Percentiles rank a stretch among this genome's conserved stretches.
Conservation (phyloP, 116 monocot genomes). For the Dioscorea cayenensis region DNA sequence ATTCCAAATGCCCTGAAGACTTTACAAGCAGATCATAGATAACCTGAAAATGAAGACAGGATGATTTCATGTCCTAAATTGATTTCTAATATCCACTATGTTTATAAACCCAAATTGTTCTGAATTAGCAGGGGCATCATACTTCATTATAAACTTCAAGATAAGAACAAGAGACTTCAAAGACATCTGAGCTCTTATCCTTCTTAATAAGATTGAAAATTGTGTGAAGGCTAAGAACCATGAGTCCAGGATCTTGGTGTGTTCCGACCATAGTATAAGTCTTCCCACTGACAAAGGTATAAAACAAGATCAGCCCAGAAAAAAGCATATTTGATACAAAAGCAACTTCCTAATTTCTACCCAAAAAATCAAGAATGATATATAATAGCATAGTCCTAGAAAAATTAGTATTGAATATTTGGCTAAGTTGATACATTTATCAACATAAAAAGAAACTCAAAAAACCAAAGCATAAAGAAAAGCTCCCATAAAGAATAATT, state of each 20-base stretch:
- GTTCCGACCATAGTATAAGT: conserved; percentile 99
- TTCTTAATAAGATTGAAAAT: conserved; percentile 92
- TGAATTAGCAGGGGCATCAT: conserved; percentile 8
- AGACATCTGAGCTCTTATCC: conserved; percentile 60
- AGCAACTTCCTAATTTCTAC: not conserved
- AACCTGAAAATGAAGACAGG: conserved; percentile 48
- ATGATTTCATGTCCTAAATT: conserved; percentile 7
- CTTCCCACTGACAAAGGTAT: conserved; percentile 71
- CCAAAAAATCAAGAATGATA: not conserved
- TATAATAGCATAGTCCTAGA: no score
- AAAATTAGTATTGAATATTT: no score
- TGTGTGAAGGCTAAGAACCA: conserved; percentile 96
- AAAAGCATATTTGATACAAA: not conserved
- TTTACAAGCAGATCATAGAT: conserved; percentile 99
- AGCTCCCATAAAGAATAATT: no score
- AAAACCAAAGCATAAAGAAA: no score
- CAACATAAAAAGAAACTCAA: no score
- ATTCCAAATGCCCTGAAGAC: conserved; percentile 88
- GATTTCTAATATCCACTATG: not conserved
- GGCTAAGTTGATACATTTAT: no score
- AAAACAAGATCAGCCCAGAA: not conserved
- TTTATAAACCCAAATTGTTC: not conserved
- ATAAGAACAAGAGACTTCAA: conserved; percentile 95
- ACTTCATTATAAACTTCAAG: conserved; percentile 99
- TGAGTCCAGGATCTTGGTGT: conserved; percentile 82